phyloP scores from a whole-genome alignment of 768 basidiomycete genomes.

The Calocybe cyanea region DNA sequence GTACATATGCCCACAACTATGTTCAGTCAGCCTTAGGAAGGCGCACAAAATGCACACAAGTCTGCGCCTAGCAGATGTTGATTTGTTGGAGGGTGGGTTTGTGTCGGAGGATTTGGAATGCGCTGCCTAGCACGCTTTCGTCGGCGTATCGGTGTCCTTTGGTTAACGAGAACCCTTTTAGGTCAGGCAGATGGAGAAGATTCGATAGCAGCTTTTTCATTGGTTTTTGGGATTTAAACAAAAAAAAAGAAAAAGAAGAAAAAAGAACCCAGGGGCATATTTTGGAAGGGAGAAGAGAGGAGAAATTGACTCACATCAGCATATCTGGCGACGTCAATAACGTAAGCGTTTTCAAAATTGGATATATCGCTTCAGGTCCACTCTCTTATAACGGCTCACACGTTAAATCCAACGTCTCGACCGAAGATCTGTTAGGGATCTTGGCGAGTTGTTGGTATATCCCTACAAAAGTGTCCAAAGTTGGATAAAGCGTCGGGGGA shows the following conservation, averaged over 20 bases:
- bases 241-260: background rate
- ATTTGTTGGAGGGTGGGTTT: conserved; percentile 36
- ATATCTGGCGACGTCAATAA: conserved; percentile 37
- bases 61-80: conserved; percentile 43
- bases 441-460: conserved; percentile 43
- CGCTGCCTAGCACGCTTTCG: conserved; percentile 42
- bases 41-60: conserved; percentile 47
- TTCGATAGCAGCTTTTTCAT: conserved; percentile 36
- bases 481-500: conserved; percentile 25
- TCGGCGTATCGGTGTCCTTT: conserved; percentile 45
- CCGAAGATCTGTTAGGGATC: conserved; percentile 29
- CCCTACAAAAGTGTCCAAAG: conserved; percentile 41
- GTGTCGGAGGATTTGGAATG: conserved; percentile 29
- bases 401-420: conserved; percentile 44
- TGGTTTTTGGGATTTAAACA: conserved; percentile 31
- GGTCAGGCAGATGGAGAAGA: conserved; percentile 33
- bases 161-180: conserved; percentile 43
- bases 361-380: conserved; percentile 28
- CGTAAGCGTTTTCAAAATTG: conserved; percentile 30
- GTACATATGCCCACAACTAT: no score
- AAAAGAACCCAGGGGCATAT: no score
- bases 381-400: conserved; percentile 44
- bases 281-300: background rate
- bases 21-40: no score
- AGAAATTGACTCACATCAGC: conserved; percentile 28